Base-by-base conservation (phyloP, 768 basidiomycete genomes). In the Pleurotus sapidus region DNA sequence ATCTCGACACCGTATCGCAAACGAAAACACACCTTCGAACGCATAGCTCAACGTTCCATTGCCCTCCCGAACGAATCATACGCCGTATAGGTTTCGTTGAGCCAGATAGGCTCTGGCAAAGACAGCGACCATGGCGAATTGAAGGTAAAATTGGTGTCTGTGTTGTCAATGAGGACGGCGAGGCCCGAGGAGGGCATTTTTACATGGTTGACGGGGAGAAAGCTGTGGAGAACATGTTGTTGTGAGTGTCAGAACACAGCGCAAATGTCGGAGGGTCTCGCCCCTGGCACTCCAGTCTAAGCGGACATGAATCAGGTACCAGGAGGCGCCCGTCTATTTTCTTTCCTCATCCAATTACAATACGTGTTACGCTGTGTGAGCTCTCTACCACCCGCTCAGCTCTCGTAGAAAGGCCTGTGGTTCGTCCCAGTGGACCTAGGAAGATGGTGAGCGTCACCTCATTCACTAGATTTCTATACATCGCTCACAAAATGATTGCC, bases 351-450 rank as follows among this genome's bases (percentile, higher is more conserved):
- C 11, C 8, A 9, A 34, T 9, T 34, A 9, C 30, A 34, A 11
- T 34, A 34, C 30, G 8, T 34, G 30, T 34, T 34, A 34, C 8
- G 30, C 30, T 7, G 30, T 7, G 9, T 34, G 30, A 34, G 30
- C 30, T 34, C 30, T 11, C 4, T 34, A 11, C 30, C 1, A 1
- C 9, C 8, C 9, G 9, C 30, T 11, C 11, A 34, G 8, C 23
- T 12, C 50, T 39, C 24, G 23, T 6, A 42, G 37, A 11, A 56
- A 56, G 20, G 55, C 45, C n/a, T 46, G 24, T 15, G 55, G 55
- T 23, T 56, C 45, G 12, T 56, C 55, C 40, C 43, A 56, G 18
- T 56, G 55, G 3, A 56, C 55, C 55, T 56, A 11, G 9, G 30
- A 34, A 34, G 55, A 56, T 51, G 14, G 34, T 17, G 34, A 8